These are phyloP conservation scores for Erodium moschatum DNA, from an alignment of 441 rosid species.

Conservation along the genomic window DNA sequence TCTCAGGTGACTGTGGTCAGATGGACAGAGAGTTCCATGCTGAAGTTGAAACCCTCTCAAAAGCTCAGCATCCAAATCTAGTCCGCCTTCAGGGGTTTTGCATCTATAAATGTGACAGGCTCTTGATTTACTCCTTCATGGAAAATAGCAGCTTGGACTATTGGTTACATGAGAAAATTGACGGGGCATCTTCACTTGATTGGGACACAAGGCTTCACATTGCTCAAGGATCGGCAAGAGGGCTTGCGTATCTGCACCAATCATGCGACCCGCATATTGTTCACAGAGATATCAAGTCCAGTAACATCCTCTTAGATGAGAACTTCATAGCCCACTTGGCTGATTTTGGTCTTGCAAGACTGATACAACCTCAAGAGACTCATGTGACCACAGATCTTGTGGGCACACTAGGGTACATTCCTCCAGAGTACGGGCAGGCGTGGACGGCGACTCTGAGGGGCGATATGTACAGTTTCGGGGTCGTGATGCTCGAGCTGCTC, in stretches of 20 bases:
- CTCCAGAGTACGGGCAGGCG: constrained; percentile 73
- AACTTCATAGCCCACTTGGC: constrained; percentile 65
- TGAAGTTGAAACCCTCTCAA: constrained; percentile 71
- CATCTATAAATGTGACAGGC: constrained; percentile 38
- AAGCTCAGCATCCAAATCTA: constrained; percentile 73
- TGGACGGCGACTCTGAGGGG: constrained; percentile 66
- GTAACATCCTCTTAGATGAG: constrained; percentile 61
- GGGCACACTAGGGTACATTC: constrained; percentile 71
- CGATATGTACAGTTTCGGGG: constrained; percentile 68
- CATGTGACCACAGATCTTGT: constrained; percentile 72
- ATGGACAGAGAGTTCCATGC: constrained; percentile 67
- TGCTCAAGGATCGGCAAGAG: constrained; percentile 57
- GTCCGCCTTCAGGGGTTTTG: constrained; percentile 67
- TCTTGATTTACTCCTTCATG: constrained; percentile 69
- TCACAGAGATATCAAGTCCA: constrained; percentile 66
- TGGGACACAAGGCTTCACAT: constrained; percentile 56
- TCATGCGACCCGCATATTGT: constrained; percentile 65
- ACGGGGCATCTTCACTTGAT: constrained; percentile 43
- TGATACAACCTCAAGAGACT: constrained; percentile 56
- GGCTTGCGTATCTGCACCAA: constrained; percentile 56
- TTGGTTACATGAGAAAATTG: constrained; percentile 64
- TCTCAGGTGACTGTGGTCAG: constrained; percentile 69
- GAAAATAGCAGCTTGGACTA: constrained; percentile 75
- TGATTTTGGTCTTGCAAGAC: constrained; percentile 71
- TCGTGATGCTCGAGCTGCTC: constrained; percentile 67